phyloP scores from a whole-genome alignment of 2,329 filamentous ascomycete species.

The Beauveria pseudobassiana region DNA sequence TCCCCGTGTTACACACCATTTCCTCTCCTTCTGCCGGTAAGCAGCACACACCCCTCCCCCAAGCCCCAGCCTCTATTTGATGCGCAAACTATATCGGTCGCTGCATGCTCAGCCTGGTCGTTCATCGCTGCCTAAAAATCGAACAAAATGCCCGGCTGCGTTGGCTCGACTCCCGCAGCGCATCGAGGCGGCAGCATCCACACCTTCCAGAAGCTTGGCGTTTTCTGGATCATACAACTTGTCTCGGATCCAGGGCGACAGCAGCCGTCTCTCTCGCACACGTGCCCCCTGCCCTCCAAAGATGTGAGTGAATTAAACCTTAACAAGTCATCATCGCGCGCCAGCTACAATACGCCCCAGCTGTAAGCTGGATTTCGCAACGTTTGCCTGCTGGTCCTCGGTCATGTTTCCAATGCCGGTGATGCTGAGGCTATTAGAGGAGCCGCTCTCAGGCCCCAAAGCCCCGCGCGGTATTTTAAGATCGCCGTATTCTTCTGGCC shows the following conservation, averaged over 20 bases:
- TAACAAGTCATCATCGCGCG: background rate
- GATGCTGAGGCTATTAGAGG: background rate
- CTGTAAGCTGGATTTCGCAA: background rate
- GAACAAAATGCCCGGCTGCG: background rate
- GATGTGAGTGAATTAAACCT: conserved; percentile 1
- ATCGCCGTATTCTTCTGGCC: background rate
- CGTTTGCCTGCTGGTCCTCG: background rate
- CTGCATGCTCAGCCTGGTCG: background rate
- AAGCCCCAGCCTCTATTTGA: too few species aligned
- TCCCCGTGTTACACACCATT: background rate
- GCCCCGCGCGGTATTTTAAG: background rate
- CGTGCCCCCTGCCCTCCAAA: background rate
- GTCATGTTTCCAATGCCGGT: background rate
- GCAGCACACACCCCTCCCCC: background rate
- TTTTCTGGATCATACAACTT: background rate
- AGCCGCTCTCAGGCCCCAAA: background rate
- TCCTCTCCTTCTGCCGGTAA: background rate
- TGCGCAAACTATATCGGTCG: background rate
- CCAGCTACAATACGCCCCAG: background rate
- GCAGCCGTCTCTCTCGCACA: background rate
- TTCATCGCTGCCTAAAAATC: background rate
- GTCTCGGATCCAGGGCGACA: background rate
- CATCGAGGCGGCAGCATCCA: background rate
- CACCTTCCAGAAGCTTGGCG: conserved; percentile 8
- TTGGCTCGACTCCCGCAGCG: background rate